These are phyloP conservation scores for Sugiyamaella chiloensis DNA, from an alignment of 805 yeast genomes.

Conservation along the genomic window DNA sequence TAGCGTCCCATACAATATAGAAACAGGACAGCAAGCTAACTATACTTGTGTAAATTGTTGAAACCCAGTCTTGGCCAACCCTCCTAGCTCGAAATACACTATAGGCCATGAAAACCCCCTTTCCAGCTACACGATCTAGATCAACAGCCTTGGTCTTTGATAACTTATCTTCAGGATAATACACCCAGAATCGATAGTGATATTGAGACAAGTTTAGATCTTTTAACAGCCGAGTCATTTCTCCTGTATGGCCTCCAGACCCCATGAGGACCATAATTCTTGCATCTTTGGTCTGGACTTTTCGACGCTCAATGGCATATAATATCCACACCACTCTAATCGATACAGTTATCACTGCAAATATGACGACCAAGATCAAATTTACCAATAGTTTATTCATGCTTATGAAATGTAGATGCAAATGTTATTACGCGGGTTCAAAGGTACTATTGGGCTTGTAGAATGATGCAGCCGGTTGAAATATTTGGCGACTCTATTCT, in stretches of 20 bases:
- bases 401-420: too few relatives aligned
- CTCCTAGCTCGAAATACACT: conserved; percentile 54
- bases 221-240: conserved; percentile 70
- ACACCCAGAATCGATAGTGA: conserved; percentile 33
- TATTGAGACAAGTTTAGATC: conserved; percentile 34
- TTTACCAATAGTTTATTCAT: too few relatives aligned
- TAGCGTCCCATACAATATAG: conserved; percentile 24
- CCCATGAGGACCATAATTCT: conserved; percentile 51
- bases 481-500: too few relatives aligned
- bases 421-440: too few relatives aligned
- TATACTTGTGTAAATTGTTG: conserved; percentile 47
- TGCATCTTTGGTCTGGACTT: neutral
- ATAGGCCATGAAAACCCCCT: conserved; percentile 34
- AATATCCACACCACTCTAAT: too few relatives aligned
- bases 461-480: too few relatives aligned
- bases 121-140: conserved; percentile 24
- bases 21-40: conserved; percentile 36
- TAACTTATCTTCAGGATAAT: conserved; percentile 50
- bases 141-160: conserved; percentile 38
- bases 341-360: too few relatives aligned
- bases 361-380: too few relatives aligned
- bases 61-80: conserved; percentile 53
- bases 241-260: conserved; percentile 97
- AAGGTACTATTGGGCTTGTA: too few relatives aligned
- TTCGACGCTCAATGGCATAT: too few relatives aligned